phyloP scores from a whole-genome alignment of 2,329 filamentous ascomycete genomes.

The Teratosphaeria gauchensis region DNA sequence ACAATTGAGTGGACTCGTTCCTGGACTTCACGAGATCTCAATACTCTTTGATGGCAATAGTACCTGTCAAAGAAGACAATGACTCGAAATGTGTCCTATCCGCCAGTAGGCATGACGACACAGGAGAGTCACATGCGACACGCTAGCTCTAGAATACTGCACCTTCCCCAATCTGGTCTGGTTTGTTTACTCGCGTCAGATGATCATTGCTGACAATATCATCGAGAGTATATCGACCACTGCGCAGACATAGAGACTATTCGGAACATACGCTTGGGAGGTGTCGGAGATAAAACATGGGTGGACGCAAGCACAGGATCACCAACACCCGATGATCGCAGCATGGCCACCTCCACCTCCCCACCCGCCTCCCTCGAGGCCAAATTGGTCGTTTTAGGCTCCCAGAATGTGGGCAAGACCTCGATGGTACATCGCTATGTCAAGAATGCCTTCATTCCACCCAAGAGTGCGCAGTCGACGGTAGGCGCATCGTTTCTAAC shows the following conservation, averaged over 20 bases:
- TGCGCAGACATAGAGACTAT: background rate
- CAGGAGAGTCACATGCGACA: background rate
- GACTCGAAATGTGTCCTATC: no score
- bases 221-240: background rate
- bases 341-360: background rate
- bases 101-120: no score
- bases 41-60: no score
- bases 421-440: constrained; percentile 68
- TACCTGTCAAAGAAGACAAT: no score
- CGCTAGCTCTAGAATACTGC: background rate
- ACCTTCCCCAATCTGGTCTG: background rate
- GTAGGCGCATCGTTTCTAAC: constrained; percentile 50
- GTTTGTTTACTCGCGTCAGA: background rate
- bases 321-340: background rate
- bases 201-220: background rate
- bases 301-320: background rate
- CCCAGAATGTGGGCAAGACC: constrained; percentile 72
- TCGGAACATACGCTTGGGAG: background rate
- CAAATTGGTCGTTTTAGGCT: constrained; percentile 72
- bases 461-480: constrained; percentile 36
- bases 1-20: no score
- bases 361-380: constrained; percentile 55
- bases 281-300: background rate
- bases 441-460: constrained; percentile 59
- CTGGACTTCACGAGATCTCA: no score